Evolutionary conservation across 768 basidiomycete species (phyloP).

Genomic region (Russula vinacea): DNA sequence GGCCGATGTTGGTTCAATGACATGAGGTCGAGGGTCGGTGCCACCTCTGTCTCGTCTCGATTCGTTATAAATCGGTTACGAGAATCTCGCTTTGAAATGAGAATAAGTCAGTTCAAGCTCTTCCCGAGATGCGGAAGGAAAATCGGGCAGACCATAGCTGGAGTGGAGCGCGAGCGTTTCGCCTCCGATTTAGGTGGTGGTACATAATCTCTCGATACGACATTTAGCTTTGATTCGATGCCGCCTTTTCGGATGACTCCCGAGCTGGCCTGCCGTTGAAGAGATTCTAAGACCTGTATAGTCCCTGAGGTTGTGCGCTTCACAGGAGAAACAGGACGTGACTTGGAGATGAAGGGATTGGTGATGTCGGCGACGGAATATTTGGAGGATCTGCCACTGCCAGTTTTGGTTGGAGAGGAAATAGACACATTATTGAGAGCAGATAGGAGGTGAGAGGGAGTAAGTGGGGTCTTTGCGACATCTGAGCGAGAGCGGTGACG

Average conservation of each 20-base stretch:
- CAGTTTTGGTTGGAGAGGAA: constrained; percentile 37
- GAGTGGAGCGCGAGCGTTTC: constrained; percentile 73
- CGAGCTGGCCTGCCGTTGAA: constrained; percentile 58
- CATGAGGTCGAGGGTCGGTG: constrained; percentile 64
- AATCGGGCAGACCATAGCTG: constrained; percentile 44
- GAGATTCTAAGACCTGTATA: constrained; percentile 50
- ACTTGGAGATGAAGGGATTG: constrained; percentile 61
- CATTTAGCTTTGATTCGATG: constrained; percentile 71
- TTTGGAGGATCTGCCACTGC: constrained; percentile 31
- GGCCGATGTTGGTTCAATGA: constrained; percentile 52
- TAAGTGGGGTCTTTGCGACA: constrained; percentile 46
- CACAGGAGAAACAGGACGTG: constrained; percentile 61
- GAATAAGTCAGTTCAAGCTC: constrained; percentile 15
- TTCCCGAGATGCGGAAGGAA: background rate
- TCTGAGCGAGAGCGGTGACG: constrained; percentile 49
- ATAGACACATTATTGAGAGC: constrained; percentile 41
- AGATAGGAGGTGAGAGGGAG: constrained; percentile 41
- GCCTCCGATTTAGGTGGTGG: constrained; percentile 58
- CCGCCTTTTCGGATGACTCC: constrained; percentile 78
- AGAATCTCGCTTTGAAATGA: constrained; percentile 45
- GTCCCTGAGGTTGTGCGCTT: constrained; percentile 53
- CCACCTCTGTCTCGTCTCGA: constrained; percentile 51
- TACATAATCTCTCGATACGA: constrained; percentile 73
- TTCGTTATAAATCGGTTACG: constrained; percentile 74
- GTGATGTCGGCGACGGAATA: constrained; percentile 46